These are phyloP conservation scores for Phytophthora fragariaefolia DNA, from an alignment of 352 stramenopile species.

Conservation along the genomic window DNA sequence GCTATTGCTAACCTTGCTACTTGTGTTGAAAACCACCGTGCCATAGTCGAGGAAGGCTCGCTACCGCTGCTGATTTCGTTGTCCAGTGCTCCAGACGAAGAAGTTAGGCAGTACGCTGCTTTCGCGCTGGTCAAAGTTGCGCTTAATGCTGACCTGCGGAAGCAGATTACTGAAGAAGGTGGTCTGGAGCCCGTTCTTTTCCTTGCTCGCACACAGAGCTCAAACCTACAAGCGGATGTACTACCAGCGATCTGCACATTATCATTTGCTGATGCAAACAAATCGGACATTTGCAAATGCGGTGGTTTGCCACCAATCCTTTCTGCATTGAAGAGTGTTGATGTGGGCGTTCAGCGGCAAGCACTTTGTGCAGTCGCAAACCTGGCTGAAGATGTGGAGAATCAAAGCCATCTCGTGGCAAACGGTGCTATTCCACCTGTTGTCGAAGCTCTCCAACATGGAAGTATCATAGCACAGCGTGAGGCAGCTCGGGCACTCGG, in stretches of 20 bases:
- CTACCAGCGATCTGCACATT: conserved; percentile 93
- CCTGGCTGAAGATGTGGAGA: conserved; percentile 94
- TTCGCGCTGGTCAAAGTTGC: conserved; percentile 96
- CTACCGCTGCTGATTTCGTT: conserved; percentile 95
- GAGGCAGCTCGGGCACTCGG: conserved; percentile 94
- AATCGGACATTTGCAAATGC: conserved; percentile 94
- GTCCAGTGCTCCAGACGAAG: conserved; percentile 93
- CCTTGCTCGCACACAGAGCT: conserved; percentile 93
- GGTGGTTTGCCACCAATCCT: conserved; percentile 93
- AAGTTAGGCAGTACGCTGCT: conserved; percentile 95
- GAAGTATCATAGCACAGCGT: conserved; percentile 86
- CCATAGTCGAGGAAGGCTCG: conserved; percentile 95
- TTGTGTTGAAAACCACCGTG: conserved; percentile 93
- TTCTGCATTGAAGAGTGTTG: conserved; percentile 65
- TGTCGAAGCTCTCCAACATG: conserved; percentile 80
- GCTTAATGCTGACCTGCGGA: conserved; percentile 94
- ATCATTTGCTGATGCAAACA: conserved; percentile 94
- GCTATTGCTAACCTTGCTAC: conserved; percentile 96
- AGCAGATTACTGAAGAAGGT: conserved; percentile 95
- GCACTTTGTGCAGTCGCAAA: conserved; percentile 96
- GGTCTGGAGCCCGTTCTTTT: conserved; percentile 97
- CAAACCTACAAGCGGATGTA: conserved; percentile 92
- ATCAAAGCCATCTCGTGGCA: conserved; percentile 92
- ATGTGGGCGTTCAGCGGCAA: conserved; percentile 89
- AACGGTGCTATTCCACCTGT: conserved; percentile 89